Conservation (phyloP, 345 rosid genomes). For the Salix koriyanagi region DNA sequence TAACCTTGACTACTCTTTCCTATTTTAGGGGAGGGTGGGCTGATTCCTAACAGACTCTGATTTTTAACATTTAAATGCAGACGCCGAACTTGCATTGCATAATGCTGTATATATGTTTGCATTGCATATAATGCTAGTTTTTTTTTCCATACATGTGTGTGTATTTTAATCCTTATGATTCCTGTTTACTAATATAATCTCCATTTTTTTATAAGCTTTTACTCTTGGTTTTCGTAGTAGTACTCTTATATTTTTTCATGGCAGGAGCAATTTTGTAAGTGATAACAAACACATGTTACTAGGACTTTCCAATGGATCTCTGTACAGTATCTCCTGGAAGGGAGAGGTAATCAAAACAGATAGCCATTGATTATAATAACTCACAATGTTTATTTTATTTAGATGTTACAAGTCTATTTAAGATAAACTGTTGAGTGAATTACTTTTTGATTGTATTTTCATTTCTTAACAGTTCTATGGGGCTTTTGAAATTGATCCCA, state of each 20-base stretch:
- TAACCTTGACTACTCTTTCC: constrained; percentile 11
- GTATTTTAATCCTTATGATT: not conserved
- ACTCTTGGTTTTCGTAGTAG: constrained; percentile 13
- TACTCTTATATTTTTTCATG: constrained; percentile 8
- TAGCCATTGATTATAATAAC: not conserved
- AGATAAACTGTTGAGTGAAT: not conserved
- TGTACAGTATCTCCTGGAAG: constrained; percentile 87
- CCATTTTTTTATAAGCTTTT: not conserved
- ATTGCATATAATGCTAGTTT: not conserved
- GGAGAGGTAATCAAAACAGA: constrained; percentile 66
- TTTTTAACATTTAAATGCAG: not conserved
- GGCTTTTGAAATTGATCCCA: constrained; percentile 56
- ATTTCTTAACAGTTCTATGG: constrained; percentile 63
- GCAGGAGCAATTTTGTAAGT: constrained; percentile 87
- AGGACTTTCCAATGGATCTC: constrained; percentile 86
- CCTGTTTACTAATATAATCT: not conserved
- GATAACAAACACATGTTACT: constrained; percentile 51
- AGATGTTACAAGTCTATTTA: not conserved
- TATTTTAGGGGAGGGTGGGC: not conserved
- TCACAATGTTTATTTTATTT: not conserved
- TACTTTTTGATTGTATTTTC: not conserved
- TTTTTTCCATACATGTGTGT: not conserved
- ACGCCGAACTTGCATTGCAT: not conserved
- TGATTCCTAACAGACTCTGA: not conserved
- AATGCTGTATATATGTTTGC: not conserved